Conservation (phyloP, 2,329 filamentous ascomycete species). For the Aspergillus luchuensis region DNA sequence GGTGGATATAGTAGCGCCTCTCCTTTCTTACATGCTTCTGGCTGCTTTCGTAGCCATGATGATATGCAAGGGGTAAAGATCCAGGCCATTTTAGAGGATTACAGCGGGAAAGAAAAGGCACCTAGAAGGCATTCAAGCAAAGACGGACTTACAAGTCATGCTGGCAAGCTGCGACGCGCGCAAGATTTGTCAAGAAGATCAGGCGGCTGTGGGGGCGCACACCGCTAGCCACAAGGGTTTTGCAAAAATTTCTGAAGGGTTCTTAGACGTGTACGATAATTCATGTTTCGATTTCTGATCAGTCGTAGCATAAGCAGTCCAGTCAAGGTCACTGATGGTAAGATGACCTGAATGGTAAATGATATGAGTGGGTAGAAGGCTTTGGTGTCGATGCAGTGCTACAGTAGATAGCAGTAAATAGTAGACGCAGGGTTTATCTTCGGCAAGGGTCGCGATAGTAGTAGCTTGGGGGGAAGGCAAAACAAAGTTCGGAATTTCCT, state of each 20-base stretch:
- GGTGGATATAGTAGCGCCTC: background rate
- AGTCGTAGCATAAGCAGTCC: background rate
- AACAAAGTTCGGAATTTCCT: background rate
- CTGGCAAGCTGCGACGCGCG: background rate
- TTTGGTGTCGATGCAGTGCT: background rate
- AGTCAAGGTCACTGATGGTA: background rate
- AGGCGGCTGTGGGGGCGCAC: conserved; percentile 13
- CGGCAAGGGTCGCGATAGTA: background rate
- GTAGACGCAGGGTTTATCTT: background rate
- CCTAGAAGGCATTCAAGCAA: background rate
- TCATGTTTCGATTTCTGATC: conserved; percentile 16
- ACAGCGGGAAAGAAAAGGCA: background rate
- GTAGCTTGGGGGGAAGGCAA: background rate
- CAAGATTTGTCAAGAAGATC: background rate
- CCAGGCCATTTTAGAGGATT: background rate
- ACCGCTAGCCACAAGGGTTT: conserved; percentile 23
- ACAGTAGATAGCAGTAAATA: background rate
- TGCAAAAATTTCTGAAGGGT: conserved; percentile 15
- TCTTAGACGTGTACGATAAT: conserved; percentile 18
- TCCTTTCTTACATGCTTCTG: background rate
- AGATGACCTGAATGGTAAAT: background rate
- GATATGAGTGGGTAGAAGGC: background rate
- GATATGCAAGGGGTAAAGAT: conserved; percentile 1
- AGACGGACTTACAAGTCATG: conserved; percentile 1
- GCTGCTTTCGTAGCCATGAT: background rate